Evolutionary conservation across 2,329 filamentous ascomycete genomes (phyloP).

Genomic region (Cytospora mali): DNA sequence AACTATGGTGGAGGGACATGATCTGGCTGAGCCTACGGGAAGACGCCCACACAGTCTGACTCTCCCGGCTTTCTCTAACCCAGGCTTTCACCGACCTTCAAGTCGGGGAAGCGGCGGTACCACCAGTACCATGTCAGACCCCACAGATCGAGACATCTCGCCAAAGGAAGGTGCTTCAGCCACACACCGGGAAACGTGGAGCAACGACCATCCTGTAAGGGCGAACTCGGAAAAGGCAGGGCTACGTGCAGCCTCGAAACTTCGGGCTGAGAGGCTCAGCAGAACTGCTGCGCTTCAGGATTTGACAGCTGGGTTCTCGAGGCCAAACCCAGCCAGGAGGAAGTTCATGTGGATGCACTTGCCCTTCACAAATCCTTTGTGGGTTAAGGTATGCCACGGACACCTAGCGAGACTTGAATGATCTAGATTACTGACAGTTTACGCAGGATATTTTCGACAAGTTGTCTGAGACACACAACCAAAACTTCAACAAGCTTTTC

Average conservation of each 20-base stretch:
- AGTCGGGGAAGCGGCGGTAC: slow-evolving; percentile 38
- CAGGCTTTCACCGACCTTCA: slow-evolving; percentile 35
- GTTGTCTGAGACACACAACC: slow-evolving; percentile 47
- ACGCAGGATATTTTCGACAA: slow-evolving; percentile 40
- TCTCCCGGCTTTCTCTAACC: slow-evolving; percentile 37
- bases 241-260: neutral
- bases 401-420: slow-evolving; percentile 27
- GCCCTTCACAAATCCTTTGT: slow-evolving; percentile 59
- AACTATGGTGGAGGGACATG: slow-evolving; percentile 29
- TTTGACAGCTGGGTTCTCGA: slow-evolving; percentile 43
- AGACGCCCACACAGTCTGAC: slow-evolving; percentile 38
- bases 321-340: slow-evolving; percentile 42
- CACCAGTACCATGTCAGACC: slow-evolving; percentile 38
- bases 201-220: neutral
- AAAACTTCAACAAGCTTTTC: slow-evolving; percentile 43
- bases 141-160: slow-evolving; percentile 33
- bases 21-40: neutral
- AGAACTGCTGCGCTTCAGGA: slow-evolving; percentile 35
- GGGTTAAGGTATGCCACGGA: slow-evolving; percentile 52
- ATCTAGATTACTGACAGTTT: slow-evolving; percentile 28
- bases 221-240: slow-evolving; percentile 9
- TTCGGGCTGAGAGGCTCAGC: slow-evolving; percentile 23
- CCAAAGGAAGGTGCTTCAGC: slow-evolving; percentile 24
- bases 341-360: slow-evolving; percentile 63
- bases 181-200: neutral